Conservation (phyloP, 1,284 basidiomycete species). For the Lentinula novae-zelandiae region DNA sequence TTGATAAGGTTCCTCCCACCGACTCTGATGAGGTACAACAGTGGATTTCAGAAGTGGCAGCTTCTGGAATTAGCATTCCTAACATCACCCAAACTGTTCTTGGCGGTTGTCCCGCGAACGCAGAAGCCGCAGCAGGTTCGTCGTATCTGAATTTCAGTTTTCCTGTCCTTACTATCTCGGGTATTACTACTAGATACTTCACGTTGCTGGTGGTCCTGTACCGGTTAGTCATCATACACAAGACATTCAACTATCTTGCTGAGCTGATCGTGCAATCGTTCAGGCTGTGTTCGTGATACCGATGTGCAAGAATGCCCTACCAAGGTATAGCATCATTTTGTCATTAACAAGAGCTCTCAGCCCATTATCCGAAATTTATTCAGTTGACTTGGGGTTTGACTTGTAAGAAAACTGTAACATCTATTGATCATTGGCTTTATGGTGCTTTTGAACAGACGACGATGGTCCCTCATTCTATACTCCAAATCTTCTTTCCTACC, state of each 20-base stretch:
- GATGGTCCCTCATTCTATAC: slow-evolving; percentile 83
- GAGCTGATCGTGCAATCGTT: neutral
- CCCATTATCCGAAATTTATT: neutral
- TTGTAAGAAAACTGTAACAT: slow-evolving; percentile 2
- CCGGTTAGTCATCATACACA: slow-evolving; percentile 35
- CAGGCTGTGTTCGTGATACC: slow-evolving; percentile 52
- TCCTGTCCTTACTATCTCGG: neutral
- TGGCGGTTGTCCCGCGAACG: slow-evolving; percentile 26
- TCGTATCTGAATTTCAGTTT: neutral
- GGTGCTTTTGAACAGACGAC: slow-evolving; percentile 47
- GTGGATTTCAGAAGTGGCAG: slow-evolving; percentile 64
- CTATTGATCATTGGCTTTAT: neutral
- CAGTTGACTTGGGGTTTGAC: slow-evolving; percentile 15
- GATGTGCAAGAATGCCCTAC: slow-evolving; percentile 76
- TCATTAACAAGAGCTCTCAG: neutral
- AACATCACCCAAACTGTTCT: slow-evolving; percentile 41
- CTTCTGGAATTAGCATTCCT: slow-evolving; percentile 56
- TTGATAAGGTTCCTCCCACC: slow-evolving; percentile 65
- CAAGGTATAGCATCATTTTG: slow-evolving; percentile 60
- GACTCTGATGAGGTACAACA: slow-evolving; percentile 64
- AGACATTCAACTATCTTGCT: neutral
- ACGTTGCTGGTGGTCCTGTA: slow-evolving; percentile 88
- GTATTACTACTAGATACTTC: slow-evolving; percentile 40
- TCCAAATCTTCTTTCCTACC: slow-evolving; percentile 65
- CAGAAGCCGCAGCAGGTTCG: neutral